These are phyloP conservation scores for Chlorencoelia australis DNA, from an alignment of 2,329 filamentous ascomycete species.

Conservation along the genomic window DNA sequence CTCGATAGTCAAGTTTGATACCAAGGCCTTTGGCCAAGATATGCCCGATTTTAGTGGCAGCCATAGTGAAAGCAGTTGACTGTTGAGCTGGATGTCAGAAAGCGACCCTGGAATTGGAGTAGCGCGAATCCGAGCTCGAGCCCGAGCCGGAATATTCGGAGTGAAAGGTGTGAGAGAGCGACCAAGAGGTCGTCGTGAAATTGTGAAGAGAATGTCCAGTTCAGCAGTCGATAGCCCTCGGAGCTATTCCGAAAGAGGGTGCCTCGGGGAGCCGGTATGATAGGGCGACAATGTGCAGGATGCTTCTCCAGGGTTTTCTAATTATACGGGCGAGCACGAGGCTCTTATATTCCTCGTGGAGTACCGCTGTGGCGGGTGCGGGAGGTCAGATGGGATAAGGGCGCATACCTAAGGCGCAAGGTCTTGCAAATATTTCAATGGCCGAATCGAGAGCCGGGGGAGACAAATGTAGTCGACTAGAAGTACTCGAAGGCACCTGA, in stretches of 20 bases:
- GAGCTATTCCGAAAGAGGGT: background rate
- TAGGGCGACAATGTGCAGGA: constrained; percentile 7
- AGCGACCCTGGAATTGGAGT: constrained; percentile 1
- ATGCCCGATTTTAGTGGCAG: constrained; percentile 51
- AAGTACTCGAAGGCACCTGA: background rate
- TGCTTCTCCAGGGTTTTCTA: constrained; percentile 2
- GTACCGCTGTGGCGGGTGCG: background rate
- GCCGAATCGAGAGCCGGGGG: background rate
- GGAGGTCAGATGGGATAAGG: background rate
- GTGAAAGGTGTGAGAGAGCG: no score
- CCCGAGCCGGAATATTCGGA: no score
- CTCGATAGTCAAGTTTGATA: constrained; percentile 67
- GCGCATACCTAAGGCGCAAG: background rate
- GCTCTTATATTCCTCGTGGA: constrained; percentile 3
- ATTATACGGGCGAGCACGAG: constrained; percentile 4
- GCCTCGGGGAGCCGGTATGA: no score
- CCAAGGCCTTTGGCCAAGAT: constrained; percentile 68
- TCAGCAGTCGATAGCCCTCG: background rate
- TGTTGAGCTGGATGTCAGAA: background rate
- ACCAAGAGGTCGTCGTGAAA: constrained; percentile 1
- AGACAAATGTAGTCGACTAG: constrained; percentile 2
- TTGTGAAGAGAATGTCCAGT: background rate
- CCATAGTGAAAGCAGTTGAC: constrained; percentile 11
- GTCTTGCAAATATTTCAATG: background rate
- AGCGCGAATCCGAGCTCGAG: no score